These are phyloP conservation scores for Zygotorulaspora danielsina DNA, from an alignment of 805 yeast species.

Conservation along the genomic window DNA sequence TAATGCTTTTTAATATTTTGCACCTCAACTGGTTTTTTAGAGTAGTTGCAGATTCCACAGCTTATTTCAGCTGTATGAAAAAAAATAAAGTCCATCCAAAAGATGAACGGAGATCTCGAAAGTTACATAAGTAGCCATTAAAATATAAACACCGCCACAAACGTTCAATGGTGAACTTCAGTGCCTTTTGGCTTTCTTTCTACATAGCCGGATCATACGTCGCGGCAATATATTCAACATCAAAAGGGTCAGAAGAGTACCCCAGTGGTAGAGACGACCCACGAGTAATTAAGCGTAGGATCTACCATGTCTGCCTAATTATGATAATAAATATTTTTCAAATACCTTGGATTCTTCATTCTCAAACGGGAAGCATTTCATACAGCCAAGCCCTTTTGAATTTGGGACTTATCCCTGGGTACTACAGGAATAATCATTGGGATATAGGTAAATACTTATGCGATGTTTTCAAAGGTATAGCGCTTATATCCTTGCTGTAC, in stretches of 20 bases:
- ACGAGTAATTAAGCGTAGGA: conserved; percentile 24
- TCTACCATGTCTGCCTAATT: conserved; percentile 20
- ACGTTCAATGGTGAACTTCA: neutral
- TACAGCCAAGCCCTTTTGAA: conserved; percentile 15
- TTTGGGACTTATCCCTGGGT: conserved; percentile 28
- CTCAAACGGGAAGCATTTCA: neutral
- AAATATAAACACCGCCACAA: no score
- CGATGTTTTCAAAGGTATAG: conserved; percentile 15
- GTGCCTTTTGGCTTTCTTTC: conserved; percentile 13
- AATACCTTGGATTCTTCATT: conserved; percentile 18
- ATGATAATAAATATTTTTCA: conserved; percentile 18
- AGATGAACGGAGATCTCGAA: no score
- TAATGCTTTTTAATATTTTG: no score
- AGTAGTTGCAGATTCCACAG: no score
- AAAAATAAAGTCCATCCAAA: no score
- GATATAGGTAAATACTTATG: conserved; percentile 11
- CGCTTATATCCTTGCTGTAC: conserved; percentile 21
- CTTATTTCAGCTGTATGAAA: no score
- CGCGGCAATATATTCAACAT: conserved; percentile 22
- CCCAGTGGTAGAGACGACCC: conserved; percentile 33
- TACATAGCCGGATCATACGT: conserved; percentile 32
- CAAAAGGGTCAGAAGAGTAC: conserved; percentile 18
- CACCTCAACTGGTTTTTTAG: no score
- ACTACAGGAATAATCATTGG: conserved; percentile 15
- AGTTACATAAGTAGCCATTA: no score